phyloP scores from a whole-genome alignment of 148 eudicot species.

The Amaranthus cruentus region DNA sequence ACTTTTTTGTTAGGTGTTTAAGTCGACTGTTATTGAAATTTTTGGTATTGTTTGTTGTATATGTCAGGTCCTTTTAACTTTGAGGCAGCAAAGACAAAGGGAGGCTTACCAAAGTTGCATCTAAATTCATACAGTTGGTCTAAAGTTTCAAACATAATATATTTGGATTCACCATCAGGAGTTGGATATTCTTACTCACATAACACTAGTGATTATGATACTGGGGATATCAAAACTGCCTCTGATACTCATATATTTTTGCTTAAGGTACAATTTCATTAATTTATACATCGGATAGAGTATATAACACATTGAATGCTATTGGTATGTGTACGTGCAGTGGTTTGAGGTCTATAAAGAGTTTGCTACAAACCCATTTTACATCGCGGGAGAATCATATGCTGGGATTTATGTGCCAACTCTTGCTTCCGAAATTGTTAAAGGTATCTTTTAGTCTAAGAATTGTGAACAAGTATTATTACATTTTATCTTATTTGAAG shows the following conservation, averaged over 20 bases:
- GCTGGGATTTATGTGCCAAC: constrained; percentile 98
- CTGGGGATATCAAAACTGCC: constrained; percentile 79
- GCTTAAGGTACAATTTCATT: constrained; percentile 54
- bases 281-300: background rate
- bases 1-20: no score
- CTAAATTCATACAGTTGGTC: constrained; percentile 93
- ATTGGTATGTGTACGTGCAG: constrained; percentile 33
- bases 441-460: constrained; percentile 40
- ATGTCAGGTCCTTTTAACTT: constrained; percentile 87
- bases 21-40: no score
- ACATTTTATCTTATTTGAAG: background rate
- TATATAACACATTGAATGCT: background rate
- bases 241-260: constrained; percentile 67
- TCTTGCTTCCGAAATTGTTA: constrained; percentile 70
- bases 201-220: constrained; percentile 53
- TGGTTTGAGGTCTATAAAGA: constrained; percentile 83
- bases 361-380: constrained; percentile 71
- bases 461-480: no score
- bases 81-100: constrained; percentile 47
- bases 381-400: constrained; percentile 84
- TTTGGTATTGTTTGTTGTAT: background rate
- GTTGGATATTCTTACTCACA: constrained; percentile 74
- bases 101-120: constrained; percentile 63
- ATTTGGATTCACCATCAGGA: constrained; percentile 92
- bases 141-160: constrained; percentile 84